Conservation (phyloP, 2,329 filamentous ascomycete species). For the Berkeleyomyces rouxiae region DNA sequence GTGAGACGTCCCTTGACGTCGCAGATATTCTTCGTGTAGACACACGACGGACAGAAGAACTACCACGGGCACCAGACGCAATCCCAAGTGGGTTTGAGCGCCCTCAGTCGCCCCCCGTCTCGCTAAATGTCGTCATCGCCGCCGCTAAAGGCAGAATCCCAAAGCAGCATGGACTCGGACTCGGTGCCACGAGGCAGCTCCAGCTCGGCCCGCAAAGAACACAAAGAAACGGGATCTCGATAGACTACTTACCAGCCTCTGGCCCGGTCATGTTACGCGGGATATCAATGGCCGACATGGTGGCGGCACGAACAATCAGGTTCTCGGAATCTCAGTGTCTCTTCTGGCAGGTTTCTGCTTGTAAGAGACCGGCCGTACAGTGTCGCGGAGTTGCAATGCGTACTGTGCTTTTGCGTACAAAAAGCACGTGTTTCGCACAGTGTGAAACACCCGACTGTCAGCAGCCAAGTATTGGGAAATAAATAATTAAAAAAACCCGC, state of each 20-base stretch:
- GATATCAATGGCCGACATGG: slow-evolving; percentile 5
- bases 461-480: background rate
- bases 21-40: no score
- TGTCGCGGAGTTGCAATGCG: background rate
- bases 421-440: background rate
- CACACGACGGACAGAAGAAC: background rate
- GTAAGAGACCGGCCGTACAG: background rate
- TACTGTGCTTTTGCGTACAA: background rate
- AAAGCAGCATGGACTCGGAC: background rate
- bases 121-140: slow-evolving; percentile 2
- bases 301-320: background rate
- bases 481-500: background rate
- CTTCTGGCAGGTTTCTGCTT: background rate
- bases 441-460: background rate
- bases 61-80: background rate
- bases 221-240: background rate
- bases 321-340: background rate
- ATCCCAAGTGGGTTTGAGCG: background rate
- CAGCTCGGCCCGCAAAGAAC: background rate
- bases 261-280: background rate
- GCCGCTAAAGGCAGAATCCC: background rate
- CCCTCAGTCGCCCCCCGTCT: background rate
- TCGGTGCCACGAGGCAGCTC: background rate
- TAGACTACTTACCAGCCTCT: slow-evolving; percentile 4
- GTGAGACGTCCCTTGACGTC: no score